Conservation (phyloP, 2,329 filamentous ascomycete species). For the Sordariomycetes sp. region DNA sequence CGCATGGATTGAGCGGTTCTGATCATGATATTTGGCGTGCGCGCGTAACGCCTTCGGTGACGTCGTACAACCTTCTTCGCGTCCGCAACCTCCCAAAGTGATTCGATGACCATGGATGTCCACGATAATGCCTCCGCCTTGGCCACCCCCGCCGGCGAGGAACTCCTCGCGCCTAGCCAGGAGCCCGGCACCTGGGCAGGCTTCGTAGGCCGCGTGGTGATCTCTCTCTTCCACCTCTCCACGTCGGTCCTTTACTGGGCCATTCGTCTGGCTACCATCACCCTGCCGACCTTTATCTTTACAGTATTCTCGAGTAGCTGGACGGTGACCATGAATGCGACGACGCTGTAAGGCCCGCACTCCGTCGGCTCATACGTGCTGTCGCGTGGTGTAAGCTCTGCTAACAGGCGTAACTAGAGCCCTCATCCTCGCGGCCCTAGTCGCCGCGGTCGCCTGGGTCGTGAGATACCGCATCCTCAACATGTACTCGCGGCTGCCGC, state of each 20-base stretch:
- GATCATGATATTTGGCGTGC: neutral
- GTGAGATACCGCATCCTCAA: slow-evolving; percentile 92
- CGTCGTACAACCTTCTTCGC: neutral
- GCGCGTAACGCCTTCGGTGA: neutral
- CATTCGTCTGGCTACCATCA: slow-evolving; percentile 77
- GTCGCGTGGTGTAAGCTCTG: neutral
- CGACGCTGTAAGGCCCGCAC: slow-evolving; percentile 57
- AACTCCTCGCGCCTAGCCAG: slow-evolving; percentile 14
- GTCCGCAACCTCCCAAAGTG: neutral
- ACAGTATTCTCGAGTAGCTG: slow-evolving; percentile 81
- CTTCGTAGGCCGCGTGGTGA: slow-evolving; percentile 38
- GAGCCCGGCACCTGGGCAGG: slow-evolving; percentile 42
- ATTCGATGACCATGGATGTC: neutral
- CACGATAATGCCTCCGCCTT: slow-evolving; percentile 17
- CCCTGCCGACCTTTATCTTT: slow-evolving; percentile 79
- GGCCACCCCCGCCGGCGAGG: slow-evolving; percentile 18
- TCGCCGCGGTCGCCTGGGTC: slow-evolving; percentile 85
- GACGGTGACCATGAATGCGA: slow-evolving; percentile 98
- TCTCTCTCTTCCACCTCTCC: slow-evolving; percentile 39
- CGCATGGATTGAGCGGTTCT: neutral
- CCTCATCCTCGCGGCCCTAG: slow-evolving; percentile 61
- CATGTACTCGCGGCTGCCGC: slow-evolving; percentile 88
- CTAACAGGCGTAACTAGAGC: slow-evolving; percentile 33
- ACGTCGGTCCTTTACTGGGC: slow-evolving; percentile 60
- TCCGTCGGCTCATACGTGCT: neutral